Conservation (phyloP, 345 rosid genomes). For the Garcia nutans region DNA sequence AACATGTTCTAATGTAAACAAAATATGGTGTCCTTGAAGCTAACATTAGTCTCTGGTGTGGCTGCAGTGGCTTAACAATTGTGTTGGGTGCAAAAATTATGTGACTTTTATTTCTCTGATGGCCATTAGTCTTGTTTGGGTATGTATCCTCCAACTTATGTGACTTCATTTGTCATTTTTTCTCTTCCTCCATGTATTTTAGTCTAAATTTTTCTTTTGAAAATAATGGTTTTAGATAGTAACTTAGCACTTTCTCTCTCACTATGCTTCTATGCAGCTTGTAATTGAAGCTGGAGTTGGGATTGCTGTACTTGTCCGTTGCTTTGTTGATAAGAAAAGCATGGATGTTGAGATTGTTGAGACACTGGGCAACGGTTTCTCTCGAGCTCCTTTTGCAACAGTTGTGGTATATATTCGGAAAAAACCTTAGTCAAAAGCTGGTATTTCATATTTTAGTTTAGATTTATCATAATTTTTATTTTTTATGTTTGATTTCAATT, state of each 20-base stretch:
- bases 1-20: constrained; percentile 12
- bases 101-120: constrained; percentile 81
- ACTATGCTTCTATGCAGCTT: constrained; percentile 44
- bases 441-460: constrained; percentile 1
- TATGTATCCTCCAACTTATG: constrained; percentile 32
- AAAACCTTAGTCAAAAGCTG: constrained; percentile 10
- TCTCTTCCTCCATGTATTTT: background rate
- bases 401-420: constrained; percentile 65
- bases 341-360: constrained; percentile 89
- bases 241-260: constrained; percentile 3
- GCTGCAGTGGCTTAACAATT: constrained; percentile 98
- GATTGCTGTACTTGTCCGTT: constrained; percentile 82
- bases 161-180: background rate
- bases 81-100: constrained; percentile 92
- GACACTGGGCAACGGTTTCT: constrained; percentile 96
- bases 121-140: constrained; percentile 92
- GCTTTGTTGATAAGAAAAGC: constrained; percentile 73
- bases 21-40: background rate
- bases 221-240: background rate
- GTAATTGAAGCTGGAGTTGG: constrained; percentile 88
- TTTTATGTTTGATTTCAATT: constrained; percentile 28
- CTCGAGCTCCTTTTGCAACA: constrained; percentile 90
- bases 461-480: constrained; percentile 9
- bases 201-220: background rate
- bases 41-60: constrained; percentile 32